Percentiles rank a stretch among this genome's conserved stretches.
Conservation (phyloP, 2,329 filamentous ascomycete genomes). For the Graphilbum fragrans region DNA sequence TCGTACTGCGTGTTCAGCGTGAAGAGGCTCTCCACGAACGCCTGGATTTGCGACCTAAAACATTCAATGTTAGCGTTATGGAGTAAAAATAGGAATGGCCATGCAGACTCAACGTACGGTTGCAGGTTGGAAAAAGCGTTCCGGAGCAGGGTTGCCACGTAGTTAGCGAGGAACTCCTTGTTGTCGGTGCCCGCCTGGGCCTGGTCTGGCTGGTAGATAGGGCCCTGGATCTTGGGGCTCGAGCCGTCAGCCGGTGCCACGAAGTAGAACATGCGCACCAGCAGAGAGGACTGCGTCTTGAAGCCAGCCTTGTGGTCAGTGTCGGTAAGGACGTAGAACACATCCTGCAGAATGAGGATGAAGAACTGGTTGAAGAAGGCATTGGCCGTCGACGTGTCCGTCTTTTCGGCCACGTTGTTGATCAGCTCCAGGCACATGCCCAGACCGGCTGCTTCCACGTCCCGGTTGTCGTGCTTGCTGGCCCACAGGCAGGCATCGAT, state of each 20-base stretch:
- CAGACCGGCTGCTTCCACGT: constrained; percentile 89
- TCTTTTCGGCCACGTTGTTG: constrained; percentile 91
- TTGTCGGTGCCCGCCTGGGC: constrained; percentile 75
- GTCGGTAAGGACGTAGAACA: constrained; percentile 96
- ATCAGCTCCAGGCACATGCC: constrained; percentile 98
- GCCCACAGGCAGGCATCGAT: constrained; percentile 99
- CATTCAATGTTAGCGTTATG: constrained; percentile 6
- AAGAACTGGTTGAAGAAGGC: constrained; percentile 98
- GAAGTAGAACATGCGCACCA: constrained; percentile 94
- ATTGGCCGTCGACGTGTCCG: constrained; percentile 73
- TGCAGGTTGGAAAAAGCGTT: constrained; percentile 92
- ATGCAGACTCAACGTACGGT: constrained; percentile 44
- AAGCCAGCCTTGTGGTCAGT: constrained; percentile 98
- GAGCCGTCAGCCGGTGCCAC: constrained; percentile 59
- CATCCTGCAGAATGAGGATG: constrained; percentile 87
- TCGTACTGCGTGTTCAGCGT: constrained; percentile 77
- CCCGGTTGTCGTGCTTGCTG: constrained; percentile 99
- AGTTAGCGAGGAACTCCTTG: constrained; percentile 79
- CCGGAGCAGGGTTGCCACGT: constrained; percentile 72
- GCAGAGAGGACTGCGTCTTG: constrained; percentile 89
- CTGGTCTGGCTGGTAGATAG: constrained; percentile 78
- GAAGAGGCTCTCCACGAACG: constrained; percentile 85
- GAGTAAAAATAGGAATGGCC: neutral
- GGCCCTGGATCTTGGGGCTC: constrained; percentile 78
- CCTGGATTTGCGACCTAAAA: constrained; percentile 66